Evolutionary conservation across 805 yeast genomes (phyloP).

Genomic region (Scheffersomyces stipitis): DNA sequence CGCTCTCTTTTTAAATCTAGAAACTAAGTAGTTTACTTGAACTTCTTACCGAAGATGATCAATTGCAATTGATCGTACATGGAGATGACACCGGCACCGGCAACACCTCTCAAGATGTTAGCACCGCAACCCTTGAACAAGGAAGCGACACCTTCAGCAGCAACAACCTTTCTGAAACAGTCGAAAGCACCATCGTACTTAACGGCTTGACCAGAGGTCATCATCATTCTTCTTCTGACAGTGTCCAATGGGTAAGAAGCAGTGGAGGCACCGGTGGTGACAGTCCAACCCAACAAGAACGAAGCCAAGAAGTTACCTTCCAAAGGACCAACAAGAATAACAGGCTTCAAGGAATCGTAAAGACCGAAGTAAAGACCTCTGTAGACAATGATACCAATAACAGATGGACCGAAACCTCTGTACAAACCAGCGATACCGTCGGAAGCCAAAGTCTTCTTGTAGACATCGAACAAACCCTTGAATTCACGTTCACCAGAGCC

Average conservation of each 20-base stretch:
- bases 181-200: slow-evolving; percentile 95
- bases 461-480: slow-evolving; percentile 95
- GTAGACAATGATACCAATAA: slow-evolving; percentile 96
- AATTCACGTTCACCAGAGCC: slow-evolving; percentile 92
- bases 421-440: slow-evolving; percentile 98
- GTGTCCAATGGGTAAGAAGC: slow-evolving; percentile 99
- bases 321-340: slow-evolving; percentile 88
- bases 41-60: slow-evolving; percentile 94
- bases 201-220: slow-evolving; percentile 99
- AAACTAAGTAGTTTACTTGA: slow-evolving; percentile 62
- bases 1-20: no score
- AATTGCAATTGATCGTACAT: slow-evolving; percentile 95
- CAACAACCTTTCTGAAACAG: slow-evolving; percentile 87
- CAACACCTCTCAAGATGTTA: slow-evolving; percentile 99
- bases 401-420: slow-evolving; percentile 99
- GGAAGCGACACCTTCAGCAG: slow-evolving; percentile 91
- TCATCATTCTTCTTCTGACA: slow-evolving; percentile 99
- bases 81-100: slow-evolving; percentile 99
- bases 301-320: slow-evolving; percentile 95
- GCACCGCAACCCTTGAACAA: slow-evolving; percentile 99
- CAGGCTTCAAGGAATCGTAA: slow-evolving; percentile 95
- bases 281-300: slow-evolving; percentile 96
- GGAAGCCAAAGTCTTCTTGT: slow-evolving; percentile 90
- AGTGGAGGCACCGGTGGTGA: slow-evolving; percentile 97
- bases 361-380: slow-evolving; percentile 99